These are phyloP conservation scores for Peribolospora baueri DNA, from an alignment of 768 basidiomycete genomes.

Conservation along the genomic window DNA sequence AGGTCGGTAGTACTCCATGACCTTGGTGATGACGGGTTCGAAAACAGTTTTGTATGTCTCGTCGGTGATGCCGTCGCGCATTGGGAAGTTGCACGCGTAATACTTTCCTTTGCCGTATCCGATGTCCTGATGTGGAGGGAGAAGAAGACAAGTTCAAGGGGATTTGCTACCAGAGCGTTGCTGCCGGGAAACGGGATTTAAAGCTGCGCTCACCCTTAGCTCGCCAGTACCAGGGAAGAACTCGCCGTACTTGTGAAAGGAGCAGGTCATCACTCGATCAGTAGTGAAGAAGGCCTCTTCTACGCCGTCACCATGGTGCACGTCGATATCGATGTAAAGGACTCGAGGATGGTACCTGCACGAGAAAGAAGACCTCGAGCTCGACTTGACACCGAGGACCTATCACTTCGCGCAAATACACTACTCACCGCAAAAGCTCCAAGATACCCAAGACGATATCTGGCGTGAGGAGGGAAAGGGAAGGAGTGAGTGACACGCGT, in stretches of 20 bases:
- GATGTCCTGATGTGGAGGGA: constrained; percentile 38
- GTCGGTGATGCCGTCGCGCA: constrained; percentile 84
- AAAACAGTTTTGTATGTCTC: constrained; percentile 87
- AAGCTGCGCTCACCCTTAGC: constrained; percentile 35
- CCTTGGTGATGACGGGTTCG: constrained; percentile 76
- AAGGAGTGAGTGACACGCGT: not conserved
- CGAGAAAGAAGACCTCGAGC: not conserved
- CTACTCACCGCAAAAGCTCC: constrained; percentile 55
- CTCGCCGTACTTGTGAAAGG: constrained; percentile 97
- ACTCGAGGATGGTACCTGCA: constrained; percentile 78
- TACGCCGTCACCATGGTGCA: constrained; percentile 96
- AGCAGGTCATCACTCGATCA: constrained; percentile 92
- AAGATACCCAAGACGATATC: constrained; percentile 94
- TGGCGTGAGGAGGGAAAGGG: constrained; percentile 17
- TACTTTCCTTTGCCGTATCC: constrained; percentile 85
- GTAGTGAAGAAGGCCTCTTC: constrained; percentile 99
- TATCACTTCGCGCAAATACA: not conserved
- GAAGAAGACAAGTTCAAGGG: not conserved
- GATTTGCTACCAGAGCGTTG: not conserved
- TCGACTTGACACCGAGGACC: too few relatives aligned
- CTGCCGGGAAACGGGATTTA: not conserved
- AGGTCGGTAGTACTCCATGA: constrained; percentile 85
- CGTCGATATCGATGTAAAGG: constrained; percentile 93
- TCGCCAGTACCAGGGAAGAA: constrained; percentile 99
- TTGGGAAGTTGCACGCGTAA: constrained; percentile 79